Evolutionary conservation across 1,139 yeast species (phyloP).

Genomic region (Suhomyces anneliseae): DNA sequence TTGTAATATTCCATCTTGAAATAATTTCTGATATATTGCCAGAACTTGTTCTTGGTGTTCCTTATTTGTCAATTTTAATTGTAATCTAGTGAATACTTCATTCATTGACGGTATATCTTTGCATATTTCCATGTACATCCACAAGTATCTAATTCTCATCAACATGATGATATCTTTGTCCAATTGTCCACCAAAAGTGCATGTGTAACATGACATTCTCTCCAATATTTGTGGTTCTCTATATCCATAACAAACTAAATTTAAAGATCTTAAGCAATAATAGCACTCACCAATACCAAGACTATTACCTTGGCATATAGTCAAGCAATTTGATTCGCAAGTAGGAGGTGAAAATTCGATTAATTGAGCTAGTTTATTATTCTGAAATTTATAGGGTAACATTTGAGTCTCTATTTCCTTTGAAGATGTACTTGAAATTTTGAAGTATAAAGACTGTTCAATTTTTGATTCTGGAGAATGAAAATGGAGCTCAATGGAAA

Average conservation of each 20-base stretch:
- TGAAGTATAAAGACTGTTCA: too few species aligned
- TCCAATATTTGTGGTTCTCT: background rate
- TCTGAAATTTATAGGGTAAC: too few species aligned
- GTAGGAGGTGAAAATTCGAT: background rate
- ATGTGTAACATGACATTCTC: constrained; percentile 17
- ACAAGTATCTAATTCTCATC: constrained; percentile 20
- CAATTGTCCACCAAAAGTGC: constrained; percentile 11
- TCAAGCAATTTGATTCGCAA: background rate
- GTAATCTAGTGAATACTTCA: constrained; percentile 10
- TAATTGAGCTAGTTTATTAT: too few species aligned
- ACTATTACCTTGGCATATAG: background rate
- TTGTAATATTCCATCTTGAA: constrained; percentile 16
- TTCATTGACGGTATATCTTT: constrained; percentile 16
- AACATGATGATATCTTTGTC: constrained; percentile 12
- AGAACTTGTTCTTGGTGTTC: constrained; percentile 2
- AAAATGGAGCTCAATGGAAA: too few species aligned
- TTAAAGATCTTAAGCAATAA: background rate
- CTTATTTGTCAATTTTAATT: background rate
- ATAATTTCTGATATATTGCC: constrained; percentile 17
- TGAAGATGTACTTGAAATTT: too few species aligned
- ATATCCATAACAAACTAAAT: background rate
- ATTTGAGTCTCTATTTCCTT: too few species aligned
- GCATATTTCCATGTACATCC: constrained; percentile 14
- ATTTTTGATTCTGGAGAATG: too few species aligned
- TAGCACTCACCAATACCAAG: background rate